Base-by-base conservation (phyloP, 257 asterid genomes). In the Nicotiana sylvestris region DNA sequence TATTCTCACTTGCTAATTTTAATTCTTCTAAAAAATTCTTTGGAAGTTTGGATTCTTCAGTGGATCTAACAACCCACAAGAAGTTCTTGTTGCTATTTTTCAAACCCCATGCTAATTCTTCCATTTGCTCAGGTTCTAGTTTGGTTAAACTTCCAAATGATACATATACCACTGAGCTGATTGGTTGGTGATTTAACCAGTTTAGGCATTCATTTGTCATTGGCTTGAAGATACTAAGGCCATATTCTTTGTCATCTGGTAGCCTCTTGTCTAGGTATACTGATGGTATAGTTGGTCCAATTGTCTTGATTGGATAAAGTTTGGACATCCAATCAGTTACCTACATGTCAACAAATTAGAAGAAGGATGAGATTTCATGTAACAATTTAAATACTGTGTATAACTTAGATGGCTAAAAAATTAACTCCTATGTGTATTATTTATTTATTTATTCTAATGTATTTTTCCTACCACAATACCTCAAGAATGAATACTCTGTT, bases 241-340 rank as follows among this genome's bases (percentile, higher is more conserved):
- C 79, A 72, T 72, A 72, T 10, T 72, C 79, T 72, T 46, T 72
- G 61, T 72, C 79, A 13, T 46, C 35, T 11, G 15, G 79, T 46
- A 46, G 61, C 12, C 61, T 72, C 4, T 25, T 72, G 79, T 72
- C 77, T 12, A 72, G 2, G 15, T 72, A 72, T 2, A 72, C 46
- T 7, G 79, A 72, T 46, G 79, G 79, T 72, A 72, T 72, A 5
- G 79, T 72, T 72, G 79, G 79, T 72, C 79, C 79, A 72, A 72
- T 72, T 33, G 61, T 43, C 25, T 72, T 72, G 0, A 72, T 72
- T 25, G 61, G 79, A 72, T 72, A 72, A 3, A 72, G 0, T 8
- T 46, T 46, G 0, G 79, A 13, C 61, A 72, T 72, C 61, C 61
- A 72, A 46, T 72, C 79, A 72, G 13, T 46, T 0, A 46, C 39